Evolutionary conservation across 768 basidiomycete species (phyloP), one percentile per base, ranked within the genome.

Genomic region (Cystobasidium tubakii): DNA sequence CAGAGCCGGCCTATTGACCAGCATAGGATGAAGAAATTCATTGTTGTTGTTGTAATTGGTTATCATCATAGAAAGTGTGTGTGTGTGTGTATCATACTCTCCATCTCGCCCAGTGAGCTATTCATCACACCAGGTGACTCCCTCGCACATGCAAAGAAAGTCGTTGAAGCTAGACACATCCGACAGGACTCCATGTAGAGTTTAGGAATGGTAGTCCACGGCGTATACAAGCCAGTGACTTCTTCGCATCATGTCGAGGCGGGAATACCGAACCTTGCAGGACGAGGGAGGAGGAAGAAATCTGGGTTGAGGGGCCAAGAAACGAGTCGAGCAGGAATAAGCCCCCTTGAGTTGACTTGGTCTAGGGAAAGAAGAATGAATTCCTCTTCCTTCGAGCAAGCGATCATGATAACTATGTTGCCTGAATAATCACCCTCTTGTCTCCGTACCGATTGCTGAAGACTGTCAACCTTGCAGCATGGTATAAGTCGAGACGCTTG

Each of bases 381-480:
- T n/a, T n/a, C n/a, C n/a, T n/a, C n/a, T n/a, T n/a, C n/a, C 6
- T n/a, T n/a, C 7, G 13, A 60, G 57, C 57, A 46, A 65, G 63
- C 63, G 63, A 65, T 65, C 63, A 65, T 65, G 43, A 65, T 65
- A 65, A 65, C 63, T 65, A 65, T 65, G 36, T 27, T 65, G 63
- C 63, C 63, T 29, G 34, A 65, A 36, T 6, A 42, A 46, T 23
- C 27, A 27, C 15, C 36, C 33, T 46, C 29, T 60, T 60, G 57
- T 60, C 57, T 60, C 57, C 46, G 7, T 17, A n/a, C 12, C 46
- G 4, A 12, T 17, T 50, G 46, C 46, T 50, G 21, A 15, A 50
- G 46, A n/a, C 46, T 50, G 46, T 50, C 46, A 50, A 50, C 21
- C 46, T 50, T 50, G 46, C 21, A 50, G 46, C 12, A 50, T 50